Base-by-base conservation (phyloP, 441 rosid species). In the Adansonia grandidieri region DNA sequence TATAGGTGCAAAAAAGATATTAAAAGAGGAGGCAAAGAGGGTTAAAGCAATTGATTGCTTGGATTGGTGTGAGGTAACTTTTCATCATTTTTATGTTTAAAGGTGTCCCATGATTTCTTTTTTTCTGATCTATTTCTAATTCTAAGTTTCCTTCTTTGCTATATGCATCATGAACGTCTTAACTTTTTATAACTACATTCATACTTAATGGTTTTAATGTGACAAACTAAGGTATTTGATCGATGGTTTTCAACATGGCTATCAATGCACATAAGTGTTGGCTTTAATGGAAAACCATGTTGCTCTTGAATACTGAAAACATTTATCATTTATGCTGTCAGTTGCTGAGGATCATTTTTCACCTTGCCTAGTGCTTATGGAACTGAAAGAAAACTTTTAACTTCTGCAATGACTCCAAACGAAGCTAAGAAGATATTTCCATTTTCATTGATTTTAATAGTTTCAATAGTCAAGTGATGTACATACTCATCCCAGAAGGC, bases 21-120 rank as follows among this genome's bases (percentile, higher is more conserved):
- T 83, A 22, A 80, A 83, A 78, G 83, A 80, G 28, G 81, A 80
- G 64, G 77, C 79, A 11, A 64, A 47, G 40, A 75, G 66, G 53
- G 78, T 84, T 42, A 79, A 73, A 54, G 84, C 86, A n/a, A 79
- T 84, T 32, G 86, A 84, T 81, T 84, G 86, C 72, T 76, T 76
- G 45, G 84, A 79, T 20, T 81, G 86, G 84, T 75, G 84, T 57
- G 84, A 84, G 84, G 86, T 84, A 58, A 50, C 53, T 71, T 50
- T 77, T 81, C 22, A 1, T 7, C n/a, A 45, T 81, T 58, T 20
- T 17, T 66, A 70, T 76, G 65, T 44, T 20, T 42, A 63, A 40
- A 63, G 45, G 28, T 15, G 0, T n/a, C 63, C 60, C 13, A 2
- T 15, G 60, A 20, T 70, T 70, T 70, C 3, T 24, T 70, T 67